These are phyloP conservation scores for Coelastrella sp. DNA, from an alignment of 139 green algal species.

Conservation along the genomic window DNA sequence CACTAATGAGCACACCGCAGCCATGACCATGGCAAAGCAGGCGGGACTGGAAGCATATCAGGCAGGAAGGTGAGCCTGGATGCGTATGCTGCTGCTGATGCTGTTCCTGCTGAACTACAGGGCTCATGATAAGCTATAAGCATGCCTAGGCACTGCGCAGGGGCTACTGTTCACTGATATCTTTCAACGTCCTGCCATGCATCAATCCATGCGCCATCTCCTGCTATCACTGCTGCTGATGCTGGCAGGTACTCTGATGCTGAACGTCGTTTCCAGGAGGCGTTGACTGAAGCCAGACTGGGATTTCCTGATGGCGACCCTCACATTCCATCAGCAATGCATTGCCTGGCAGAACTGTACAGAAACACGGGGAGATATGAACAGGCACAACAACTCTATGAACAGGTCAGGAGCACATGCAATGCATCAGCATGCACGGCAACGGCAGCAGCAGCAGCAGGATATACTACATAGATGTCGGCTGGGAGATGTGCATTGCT, in stretches of 20 bases:
- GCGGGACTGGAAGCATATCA: slow-evolving; percentile 66
- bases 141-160: too few species aligned
- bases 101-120: not conserved
- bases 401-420: slow-evolving; percentile 63
- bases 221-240: not conserved
- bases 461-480: too few species aligned
- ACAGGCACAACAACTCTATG: slow-evolving; percentile 74
- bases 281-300: slow-evolving; percentile 61
- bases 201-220: too few species aligned
- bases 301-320: slow-evolving; percentile 77
- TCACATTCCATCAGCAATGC: slow-evolving; percentile 73
- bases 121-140: not conserved
- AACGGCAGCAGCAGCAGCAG: too few species aligned
- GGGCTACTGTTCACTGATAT: too few species aligned
- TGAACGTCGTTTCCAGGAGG: slow-evolving; percentile 70
- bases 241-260: slow-evolving; percentile 64
- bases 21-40: slow-evolving; percentile 67
- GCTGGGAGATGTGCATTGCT: not conserved
- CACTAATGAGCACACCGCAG: slow-evolving; percentile 73
- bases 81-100: not conserved
- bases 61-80: slow-evolving; percentile 54
- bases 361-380: slow-evolving; percentile 66
- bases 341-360: slow-evolving; percentile 86
- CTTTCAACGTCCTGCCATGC: too few species aligned
- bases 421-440: too few species aligned